Conservation (phyloP, 306 rosid species). For the Medicago lupulina region DNA sequence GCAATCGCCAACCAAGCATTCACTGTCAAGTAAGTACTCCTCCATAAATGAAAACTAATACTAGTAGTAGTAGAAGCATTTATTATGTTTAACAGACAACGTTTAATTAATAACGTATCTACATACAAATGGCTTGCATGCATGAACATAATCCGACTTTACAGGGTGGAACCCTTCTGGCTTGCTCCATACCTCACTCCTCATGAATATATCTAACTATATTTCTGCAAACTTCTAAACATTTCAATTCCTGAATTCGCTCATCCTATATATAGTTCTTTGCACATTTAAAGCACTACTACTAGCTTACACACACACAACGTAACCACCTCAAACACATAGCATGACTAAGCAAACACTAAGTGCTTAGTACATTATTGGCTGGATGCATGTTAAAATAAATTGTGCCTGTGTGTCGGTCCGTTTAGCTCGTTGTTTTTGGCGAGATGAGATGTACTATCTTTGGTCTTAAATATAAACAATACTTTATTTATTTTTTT, state of each 20-base stretch:
- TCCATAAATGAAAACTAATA: slow-evolving; percentile 6
- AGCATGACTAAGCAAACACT: too few species aligned
- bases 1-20: slow-evolving; percentile 32
- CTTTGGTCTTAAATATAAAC: too few species aligned
- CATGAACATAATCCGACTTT: slow-evolving; percentile 32
- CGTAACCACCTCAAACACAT: too few species aligned
- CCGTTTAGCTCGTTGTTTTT: too few species aligned
- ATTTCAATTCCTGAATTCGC: not conserved
- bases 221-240: slow-evolving; percentile 15
- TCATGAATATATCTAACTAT: not conserved
- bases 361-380: too few species aligned
- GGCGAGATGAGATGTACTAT: too few species aligned
- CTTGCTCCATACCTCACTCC: slow-evolving; percentile 26
- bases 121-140: slow-evolving; percentile 39
- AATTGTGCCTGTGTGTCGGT: too few species aligned
- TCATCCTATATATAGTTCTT: not conserved
- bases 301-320: too few species aligned
- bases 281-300: too few species aligned
- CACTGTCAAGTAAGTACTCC: slow-evolving; percentile 27
- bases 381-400: too few species aligned
- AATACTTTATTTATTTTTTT: too few species aligned
- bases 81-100: not conserved
- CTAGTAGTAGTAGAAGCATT: not conserved
- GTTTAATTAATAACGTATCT: slow-evolving; percentile 14
- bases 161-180: slow-evolving; percentile 40